These are phyloP conservation scores for Apocynum venetum DNA, from an alignment of 257 asterid genomes.

Conservation along the genomic window DNA sequence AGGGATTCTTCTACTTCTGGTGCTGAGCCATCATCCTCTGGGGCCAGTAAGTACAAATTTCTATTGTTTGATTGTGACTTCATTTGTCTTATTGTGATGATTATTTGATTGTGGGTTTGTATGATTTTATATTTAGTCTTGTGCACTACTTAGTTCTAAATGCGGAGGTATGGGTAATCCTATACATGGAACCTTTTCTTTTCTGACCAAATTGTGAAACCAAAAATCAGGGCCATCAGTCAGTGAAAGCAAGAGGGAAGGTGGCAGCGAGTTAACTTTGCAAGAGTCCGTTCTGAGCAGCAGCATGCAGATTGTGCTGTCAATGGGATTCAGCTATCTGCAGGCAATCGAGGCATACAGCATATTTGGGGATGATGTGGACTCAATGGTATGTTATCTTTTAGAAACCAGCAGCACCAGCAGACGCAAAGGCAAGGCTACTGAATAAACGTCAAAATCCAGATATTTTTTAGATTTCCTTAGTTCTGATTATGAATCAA, in stretches of 20 bases:
- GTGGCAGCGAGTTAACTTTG: constrained; percentile 24
- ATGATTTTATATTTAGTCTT: not conserved
- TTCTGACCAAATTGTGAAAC: constrained; percentile 1
- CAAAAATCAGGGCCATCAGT: constrained; percentile 53
- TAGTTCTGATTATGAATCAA: not conserved
- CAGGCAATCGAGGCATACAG: constrained; percentile 92
- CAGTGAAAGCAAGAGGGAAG: constrained; percentile 43
- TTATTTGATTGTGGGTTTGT: not conserved
- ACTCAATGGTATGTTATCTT: constrained; percentile 88
- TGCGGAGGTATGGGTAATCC: not conserved
- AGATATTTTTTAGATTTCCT: not conserved
- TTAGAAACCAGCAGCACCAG: constrained; percentile 64
- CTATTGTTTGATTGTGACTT: not conserved
- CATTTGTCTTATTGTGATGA: not conserved
- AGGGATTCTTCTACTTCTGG: constrained; percentile 81
- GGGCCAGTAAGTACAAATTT: constrained; percentile 64
- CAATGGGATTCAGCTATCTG: constrained; percentile 95
- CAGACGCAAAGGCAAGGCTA: constrained; percentile 96
- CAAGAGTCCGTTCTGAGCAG: constrained; percentile 42
- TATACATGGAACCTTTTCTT: too few species aligned
- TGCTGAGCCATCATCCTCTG: constrained; percentile 98
- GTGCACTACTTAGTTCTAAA: not conserved
- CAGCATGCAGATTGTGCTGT: constrained; percentile 79
- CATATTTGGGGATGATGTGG: constrained; percentile 91
- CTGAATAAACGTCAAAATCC: constrained; percentile 39